Evolutionary conservation across 169 alveolate species (phyloP).

Genomic region (Cryptosporidium bovis): DNA sequence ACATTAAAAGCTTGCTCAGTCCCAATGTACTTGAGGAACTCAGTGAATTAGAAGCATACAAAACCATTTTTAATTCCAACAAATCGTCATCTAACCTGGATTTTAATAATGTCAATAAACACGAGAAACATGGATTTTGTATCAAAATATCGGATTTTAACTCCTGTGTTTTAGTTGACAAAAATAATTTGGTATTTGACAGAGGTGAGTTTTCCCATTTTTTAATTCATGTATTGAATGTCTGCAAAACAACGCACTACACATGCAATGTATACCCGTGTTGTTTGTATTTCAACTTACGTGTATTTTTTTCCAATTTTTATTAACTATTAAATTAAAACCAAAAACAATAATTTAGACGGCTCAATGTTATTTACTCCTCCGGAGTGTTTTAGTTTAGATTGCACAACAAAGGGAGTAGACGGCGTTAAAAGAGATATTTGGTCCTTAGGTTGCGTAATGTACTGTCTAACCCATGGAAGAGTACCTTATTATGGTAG

Average conservation of each 20-base stretch:
- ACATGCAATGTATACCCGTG: not conserved
- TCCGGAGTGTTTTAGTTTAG: slow-evolving; percentile 68
- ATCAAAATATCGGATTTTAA: slow-evolving; percentile 60
- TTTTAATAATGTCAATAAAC: not conserved
- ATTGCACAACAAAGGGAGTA: slow-evolving; percentile 51
- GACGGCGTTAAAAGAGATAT: slow-evolving; percentile 59
- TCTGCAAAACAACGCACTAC: no score
- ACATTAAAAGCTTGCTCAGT: not conserved
- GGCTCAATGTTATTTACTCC: slow-evolving; percentile 59
- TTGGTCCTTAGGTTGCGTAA: slow-evolving; percentile 69
- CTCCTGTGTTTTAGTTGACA: slow-evolving; percentile 26
- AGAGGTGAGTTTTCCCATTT: slow-evolving; percentile 35
- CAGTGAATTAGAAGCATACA: not conserved
- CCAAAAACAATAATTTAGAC: slow-evolving; percentile 16
- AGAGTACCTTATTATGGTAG: slow-evolving; percentile 43
- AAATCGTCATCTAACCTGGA: not conserved
- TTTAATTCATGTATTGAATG: not conserved
- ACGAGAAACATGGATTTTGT: not conserved
- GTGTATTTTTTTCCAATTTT: not conserved
- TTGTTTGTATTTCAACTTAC: not conserved
- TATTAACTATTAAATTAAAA: slow-evolving; percentile 4
- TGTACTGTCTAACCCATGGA: slow-evolving; percentile 52
- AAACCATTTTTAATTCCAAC: not conserved
- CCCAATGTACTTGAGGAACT: not conserved
- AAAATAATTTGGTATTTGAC: slow-evolving; percentile 16